These are phyloP conservation scores for Flaveria ramosissima DNA, from an alignment of 129 eudicot species.

Conservation along the genomic window DNA sequence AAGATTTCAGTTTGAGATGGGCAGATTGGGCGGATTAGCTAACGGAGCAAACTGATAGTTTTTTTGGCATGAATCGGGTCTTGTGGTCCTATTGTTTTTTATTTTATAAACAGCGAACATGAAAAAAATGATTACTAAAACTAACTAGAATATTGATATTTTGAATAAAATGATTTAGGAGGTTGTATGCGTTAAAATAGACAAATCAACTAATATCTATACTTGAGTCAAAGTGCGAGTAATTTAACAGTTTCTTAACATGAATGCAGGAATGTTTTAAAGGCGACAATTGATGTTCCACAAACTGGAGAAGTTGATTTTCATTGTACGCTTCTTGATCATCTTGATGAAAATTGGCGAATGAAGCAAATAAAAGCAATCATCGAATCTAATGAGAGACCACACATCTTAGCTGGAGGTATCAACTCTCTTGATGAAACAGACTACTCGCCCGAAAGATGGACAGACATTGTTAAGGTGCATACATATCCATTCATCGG, in stretches of 20 bases:
- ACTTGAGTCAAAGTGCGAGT: not conserved
- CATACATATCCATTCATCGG: not conserved
- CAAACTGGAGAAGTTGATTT: slow-evolving; percentile 77
- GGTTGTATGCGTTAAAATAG: not conserved
- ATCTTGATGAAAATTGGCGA: slow-evolving; percentile 90
- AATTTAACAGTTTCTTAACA: slow-evolving; percentile 9
- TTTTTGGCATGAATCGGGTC: not conserved
- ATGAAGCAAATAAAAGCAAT: slow-evolving; percentile 91
- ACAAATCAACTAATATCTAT: not conserved
- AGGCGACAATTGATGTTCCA: slow-evolving; percentile 91
- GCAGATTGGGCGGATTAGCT: not conserved
- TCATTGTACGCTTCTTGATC: slow-evolving; percentile 88
- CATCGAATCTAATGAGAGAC: slow-evolving; percentile 66
- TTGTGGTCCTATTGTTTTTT: not conserved
- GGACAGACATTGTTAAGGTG: slow-evolving; percentile 97
- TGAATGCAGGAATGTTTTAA: slow-evolving; percentile 81
- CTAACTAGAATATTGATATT: not conserved
- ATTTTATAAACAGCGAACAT: not conserved
- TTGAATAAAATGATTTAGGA: not conserved
- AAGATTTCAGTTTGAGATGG: not conserved
- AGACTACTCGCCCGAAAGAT: slow-evolving; percentile 90
- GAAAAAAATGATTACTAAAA: not conserved
- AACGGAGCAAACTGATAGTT: not conserved
- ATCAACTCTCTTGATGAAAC: slow-evolving; percentile 84
- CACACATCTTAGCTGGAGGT: slow-evolving; percentile 95